Evolutionary conservation across 768 basidiomycete species (phyloP).

Genomic region (Leccinellum albellum): DNA sequence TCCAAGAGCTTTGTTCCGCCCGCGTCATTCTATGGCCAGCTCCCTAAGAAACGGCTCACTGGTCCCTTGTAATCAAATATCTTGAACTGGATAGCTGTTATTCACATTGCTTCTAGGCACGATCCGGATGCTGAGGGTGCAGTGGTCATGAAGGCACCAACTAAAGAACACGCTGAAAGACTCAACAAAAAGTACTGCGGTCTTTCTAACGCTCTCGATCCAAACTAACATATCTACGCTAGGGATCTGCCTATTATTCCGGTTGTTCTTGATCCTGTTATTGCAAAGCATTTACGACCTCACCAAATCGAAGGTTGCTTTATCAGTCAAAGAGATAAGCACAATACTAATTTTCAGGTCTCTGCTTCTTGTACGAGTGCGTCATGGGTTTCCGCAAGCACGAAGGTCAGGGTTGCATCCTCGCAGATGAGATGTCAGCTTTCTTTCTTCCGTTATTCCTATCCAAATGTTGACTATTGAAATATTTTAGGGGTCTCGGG

Average conservation of each 20-base stretch:
- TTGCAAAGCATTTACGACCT: conserved; percentile 70
- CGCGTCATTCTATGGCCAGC: conserved; percentile 58
- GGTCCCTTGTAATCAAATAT: conserved; percentile 18
- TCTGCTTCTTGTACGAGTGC: conserved; percentile 91
- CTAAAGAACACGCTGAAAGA: conserved; percentile 57
- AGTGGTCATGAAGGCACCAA: conserved; percentile 81
- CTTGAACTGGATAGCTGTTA: background rate
- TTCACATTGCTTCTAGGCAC: conserved; percentile 44
- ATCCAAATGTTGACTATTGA: conserved; percentile 10
- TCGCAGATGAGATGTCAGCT: conserved; percentile 91
- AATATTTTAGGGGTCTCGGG: conserved; percentile 78
- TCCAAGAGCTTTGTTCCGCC: conserved; percentile 45
- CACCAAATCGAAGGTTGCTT: conserved; percentile 83
- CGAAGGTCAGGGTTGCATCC: conserved; percentile 90
- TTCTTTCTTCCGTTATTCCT: background rate
- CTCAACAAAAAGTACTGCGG: conserved; percentile 64
- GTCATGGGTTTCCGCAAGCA: conserved; percentile 92
- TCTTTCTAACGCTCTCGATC: conserved; percentile 3
- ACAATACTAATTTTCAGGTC: conserved; percentile 40
- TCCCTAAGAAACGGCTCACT: conserved; percentile 28
- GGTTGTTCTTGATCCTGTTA: conserved; percentile 88
- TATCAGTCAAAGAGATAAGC: background rate
- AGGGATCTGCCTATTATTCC: conserved; percentile 66
- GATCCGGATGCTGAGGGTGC: conserved; percentile 75
- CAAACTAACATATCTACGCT: conserved; percentile 1